phyloP scores from a whole-genome alignment of 2,329 filamentous ascomycete species.

The Talaromyces sp. region DNA sequence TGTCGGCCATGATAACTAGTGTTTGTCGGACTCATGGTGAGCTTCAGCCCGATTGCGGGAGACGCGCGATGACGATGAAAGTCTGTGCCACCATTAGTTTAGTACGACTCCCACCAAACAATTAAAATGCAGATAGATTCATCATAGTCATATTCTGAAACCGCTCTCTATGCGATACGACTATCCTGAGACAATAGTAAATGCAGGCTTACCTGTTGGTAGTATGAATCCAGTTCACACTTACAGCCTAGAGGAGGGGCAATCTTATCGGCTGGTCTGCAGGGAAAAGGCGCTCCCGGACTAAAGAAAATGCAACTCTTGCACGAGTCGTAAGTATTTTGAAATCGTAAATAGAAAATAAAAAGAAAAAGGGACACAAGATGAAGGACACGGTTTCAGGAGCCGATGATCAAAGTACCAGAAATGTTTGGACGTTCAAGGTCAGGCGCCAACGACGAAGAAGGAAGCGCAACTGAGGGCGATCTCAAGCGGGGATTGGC shows the following conservation, averaged over 20 bases:
- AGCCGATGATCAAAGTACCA: conserved; percentile 3
- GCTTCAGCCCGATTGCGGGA: conserved; percentile 15
- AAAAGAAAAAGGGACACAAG: conserved; percentile 7
- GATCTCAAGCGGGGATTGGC: conserved; percentile 4
- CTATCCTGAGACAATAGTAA: not conserved
- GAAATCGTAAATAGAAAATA: conserved; percentile 7
- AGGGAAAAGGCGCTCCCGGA: not conserved
- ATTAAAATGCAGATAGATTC: not conserved
- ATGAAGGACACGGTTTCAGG: conserved; percentile 7
- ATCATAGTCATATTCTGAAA: not conserved
- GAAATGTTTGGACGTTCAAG: not conserved
- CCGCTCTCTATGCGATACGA: not conserved
- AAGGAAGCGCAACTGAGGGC: conserved; percentile 1
- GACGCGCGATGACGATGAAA: not conserved
- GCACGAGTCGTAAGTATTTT: conserved; percentile 6
- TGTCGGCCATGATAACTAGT: conserved; percentile 61
- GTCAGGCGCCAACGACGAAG: conserved; percentile 14
- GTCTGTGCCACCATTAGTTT: conserved; percentile 6
- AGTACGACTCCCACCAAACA: not conserved
- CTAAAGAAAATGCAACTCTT: conserved; percentile 1
- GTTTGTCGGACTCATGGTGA: conserved; percentile 43
- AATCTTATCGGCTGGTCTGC: conserved; percentile 1
- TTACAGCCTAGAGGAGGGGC: not conserved
- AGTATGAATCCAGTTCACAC: conserved; percentile 8
- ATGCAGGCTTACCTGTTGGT: conserved; percentile 10